phyloP scores from a whole-genome alignment of 225 moss, liverwort and hornwort genomes.

The Marchantia polymorpha region DNA sequence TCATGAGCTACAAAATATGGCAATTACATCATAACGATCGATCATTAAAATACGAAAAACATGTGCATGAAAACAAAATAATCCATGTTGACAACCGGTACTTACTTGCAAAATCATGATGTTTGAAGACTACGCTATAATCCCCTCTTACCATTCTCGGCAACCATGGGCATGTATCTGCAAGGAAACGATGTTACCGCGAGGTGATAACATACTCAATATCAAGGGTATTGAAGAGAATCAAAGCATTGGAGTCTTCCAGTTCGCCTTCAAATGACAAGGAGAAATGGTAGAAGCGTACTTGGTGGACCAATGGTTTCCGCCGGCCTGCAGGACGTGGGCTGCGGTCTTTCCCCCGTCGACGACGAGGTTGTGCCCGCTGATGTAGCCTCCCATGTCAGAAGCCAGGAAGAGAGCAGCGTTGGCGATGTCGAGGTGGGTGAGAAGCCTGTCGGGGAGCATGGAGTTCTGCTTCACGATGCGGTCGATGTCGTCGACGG shows the following conservation, averaged over 20 bases:
- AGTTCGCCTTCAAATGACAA: neutral
- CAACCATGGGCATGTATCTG: conserved; percentile 14
- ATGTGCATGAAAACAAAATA: neutral
- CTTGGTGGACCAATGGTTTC: conserved; percentile 11
- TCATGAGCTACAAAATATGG: no score
- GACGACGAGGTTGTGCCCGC: conserved; percentile 35
- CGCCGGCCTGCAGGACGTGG: neutral
- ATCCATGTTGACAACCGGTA: neutral
- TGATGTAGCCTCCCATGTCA: conserved; percentile 38
- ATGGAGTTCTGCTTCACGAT: neutral
- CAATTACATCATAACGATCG: no score
- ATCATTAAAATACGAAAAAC: no score
- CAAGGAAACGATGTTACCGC: neutral
- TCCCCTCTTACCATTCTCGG: conserved; percentile 10
- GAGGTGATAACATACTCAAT: neutral
- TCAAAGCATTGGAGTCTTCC: neutral
- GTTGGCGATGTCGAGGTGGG: conserved; percentile 32
- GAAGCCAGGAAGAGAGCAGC: conserved; percentile 41
- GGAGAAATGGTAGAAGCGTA: neutral
- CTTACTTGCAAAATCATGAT: neutral
- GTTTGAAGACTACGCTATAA: neutral
- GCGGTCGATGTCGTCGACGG: neutral
- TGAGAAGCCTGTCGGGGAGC: neutral
- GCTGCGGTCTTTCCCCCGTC: conserved; percentile 21
- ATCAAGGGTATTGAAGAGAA: neutral